Evolutionary conservation across 371 early-diverging fungal species (phyloP), one percentile per base, ranked within the genome.

Genomic region (Circinella umbellata): DNA sequence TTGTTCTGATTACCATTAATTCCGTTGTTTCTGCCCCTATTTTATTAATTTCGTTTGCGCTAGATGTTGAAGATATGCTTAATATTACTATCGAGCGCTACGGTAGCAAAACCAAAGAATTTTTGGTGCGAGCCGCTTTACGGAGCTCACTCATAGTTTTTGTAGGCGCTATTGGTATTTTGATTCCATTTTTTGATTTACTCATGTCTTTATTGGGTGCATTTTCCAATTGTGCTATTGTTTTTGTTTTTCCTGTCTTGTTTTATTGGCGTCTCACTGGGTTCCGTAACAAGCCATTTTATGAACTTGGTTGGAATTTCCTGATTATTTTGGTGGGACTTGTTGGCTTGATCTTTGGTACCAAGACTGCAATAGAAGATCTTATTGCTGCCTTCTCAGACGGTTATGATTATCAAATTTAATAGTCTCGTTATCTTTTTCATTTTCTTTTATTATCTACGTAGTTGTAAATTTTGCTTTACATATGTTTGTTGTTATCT

Each of bases 171-270:
- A 73, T 91, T 68, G 93, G 94, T 3, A 76, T 92, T 66, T 76
- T 85, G 62, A 83, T 96, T 11, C 93, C 95, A 20, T 90, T 87
- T 78, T 94, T 96, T 77, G 89, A 88, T 60, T 87, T 90, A 70
- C 82, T 94, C 61, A 92, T 95, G 91, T 86, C 92, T 9, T 78
- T 96, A 27, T 69, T 96, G 39, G 96, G 96, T 38, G 91, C 94
- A 4, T 75, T 95, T 53, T 86, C 91, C 27, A 92, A 90, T 60
- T 92, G 91, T 64, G 78, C 89, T 74, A 81, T 93, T 42, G 91
- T 94, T 36, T 95, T 95, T 74, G 88, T 95, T 15, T 87, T 95
- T 71, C 96, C 96, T 4, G 84, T 94, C 14, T 69, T 90, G 10
- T 94, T 90, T 73, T 92, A 95, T 75, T 74, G 91, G 38, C 87